Conservation (phyloP, 352 stramenopile species). For the Globisporangium cystogenes region DNA sequence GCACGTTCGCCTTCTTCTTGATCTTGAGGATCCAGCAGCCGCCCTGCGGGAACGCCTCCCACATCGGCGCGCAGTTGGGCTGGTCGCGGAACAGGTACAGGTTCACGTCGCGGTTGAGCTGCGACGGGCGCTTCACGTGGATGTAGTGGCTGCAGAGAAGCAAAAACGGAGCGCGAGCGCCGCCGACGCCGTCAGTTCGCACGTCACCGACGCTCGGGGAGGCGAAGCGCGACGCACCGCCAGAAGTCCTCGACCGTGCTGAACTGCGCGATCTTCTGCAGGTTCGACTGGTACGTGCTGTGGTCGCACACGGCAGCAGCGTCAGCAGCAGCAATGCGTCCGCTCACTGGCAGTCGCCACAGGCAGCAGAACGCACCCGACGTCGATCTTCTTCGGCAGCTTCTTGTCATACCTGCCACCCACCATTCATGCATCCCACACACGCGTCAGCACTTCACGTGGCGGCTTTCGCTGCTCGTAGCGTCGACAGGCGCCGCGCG, state of each 20-base stretch:
- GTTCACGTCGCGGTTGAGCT: constrained; percentile 90
- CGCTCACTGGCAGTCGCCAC: neutral
- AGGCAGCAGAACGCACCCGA: constrained; percentile 44
- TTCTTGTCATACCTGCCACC: constrained; percentile 94
- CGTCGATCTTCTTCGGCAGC: constrained; percentile 87
- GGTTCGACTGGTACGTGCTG: constrained; percentile 74
- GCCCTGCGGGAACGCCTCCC: constrained; percentile 90
- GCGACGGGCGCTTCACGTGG: constrained; percentile 91
- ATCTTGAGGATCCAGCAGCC: constrained; percentile 95
- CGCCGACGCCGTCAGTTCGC: neutral
- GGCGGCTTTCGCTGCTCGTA: neutral
- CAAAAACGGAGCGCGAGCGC: neutral
- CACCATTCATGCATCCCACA: constrained; percentile 7
- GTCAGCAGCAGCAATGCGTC: neutral
- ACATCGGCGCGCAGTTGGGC: constrained; percentile 86
- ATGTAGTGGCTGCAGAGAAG: constrained; percentile 72
- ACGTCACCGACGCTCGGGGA: neutral
- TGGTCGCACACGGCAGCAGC: constrained; percentile 1
- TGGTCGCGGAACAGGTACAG: constrained; percentile 92
- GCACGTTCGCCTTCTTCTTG: constrained; percentile 92
- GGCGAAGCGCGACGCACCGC: constrained; percentile 38
- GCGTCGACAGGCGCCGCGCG: neutral
- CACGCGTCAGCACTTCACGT: neutral
- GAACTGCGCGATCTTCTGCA: constrained; percentile 89
- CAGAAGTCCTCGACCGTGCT: constrained; percentile 92